Evolutionary conservation across 495 filamentous ascomycete genomes (phyloP), one percentile per base, ranked within the genome.

Genomic region (Filosporella fistucella): DNA sequence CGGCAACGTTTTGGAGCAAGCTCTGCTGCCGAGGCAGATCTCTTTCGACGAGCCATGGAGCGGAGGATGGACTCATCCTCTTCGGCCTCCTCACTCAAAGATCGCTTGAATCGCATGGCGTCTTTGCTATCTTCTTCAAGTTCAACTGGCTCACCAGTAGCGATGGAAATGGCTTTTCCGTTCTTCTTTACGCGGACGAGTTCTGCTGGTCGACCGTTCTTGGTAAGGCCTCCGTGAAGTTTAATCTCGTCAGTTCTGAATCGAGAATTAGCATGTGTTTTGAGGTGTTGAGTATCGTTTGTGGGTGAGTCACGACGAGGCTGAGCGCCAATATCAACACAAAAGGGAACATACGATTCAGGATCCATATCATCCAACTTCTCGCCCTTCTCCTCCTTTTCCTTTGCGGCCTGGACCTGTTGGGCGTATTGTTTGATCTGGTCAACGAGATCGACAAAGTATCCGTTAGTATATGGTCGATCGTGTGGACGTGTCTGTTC

Each of bases 371-470:
- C 67, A 47, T 63, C 63, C 12, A 60, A 49, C 33, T 66, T 45
- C 42, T 71, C 68, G 9, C 69, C 70, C 18, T 63, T 66, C 21
- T 52, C 66, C 41, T 63, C 58, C 47, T 68, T 74, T 42, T 72
- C 68, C 56, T 76, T 71, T 43, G 67, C 63, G 51, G 70, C 74
- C 45, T 70, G 67, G 43, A 80, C 66, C 43, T 76, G 71, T 47
- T 70, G 64, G 28, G 84, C 85, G 74, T 88, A 86, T 45, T 81
- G 77, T 58, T 78, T 78, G 45, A 88, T 84, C 79, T 95, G 89
- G 56, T 88, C 85, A 59, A 91, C 76, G 45, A 95, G 83, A 71
- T 97, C 91, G 61, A 95, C 80, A 58, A 96, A 96, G 71, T 97
- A 97, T 51, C 82, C 82, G 74, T 82, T 85, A 77, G 79, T 89